phyloP scores from a whole-genome alignment of 1,139 yeast genomes.

The Scheffersomyces segobiensis region DNA sequence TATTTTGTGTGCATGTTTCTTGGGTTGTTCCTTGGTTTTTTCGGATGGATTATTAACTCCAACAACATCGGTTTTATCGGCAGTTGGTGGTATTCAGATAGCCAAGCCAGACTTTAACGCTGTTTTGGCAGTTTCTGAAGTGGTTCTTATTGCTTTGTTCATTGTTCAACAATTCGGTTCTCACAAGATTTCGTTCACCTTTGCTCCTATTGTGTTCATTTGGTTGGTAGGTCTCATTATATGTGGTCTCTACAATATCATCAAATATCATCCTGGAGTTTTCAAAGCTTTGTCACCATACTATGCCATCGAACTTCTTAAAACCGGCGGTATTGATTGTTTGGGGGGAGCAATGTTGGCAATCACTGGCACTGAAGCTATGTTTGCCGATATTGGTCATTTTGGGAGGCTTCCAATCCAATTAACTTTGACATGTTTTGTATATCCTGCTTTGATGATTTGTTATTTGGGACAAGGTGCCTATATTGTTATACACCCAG shows the following conservation, averaged over 20 bases:
- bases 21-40: conserved; percentile 57
- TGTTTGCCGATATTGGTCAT: conserved; percentile 65
- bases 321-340: conserved; percentile 40
- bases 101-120: conserved; percentile 42
- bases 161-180: conserved; percentile 50
- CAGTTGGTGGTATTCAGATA: conserved; percentile 49
- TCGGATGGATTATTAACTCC: conserved; percentile 65
- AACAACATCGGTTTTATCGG: conserved; percentile 59
- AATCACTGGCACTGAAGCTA: conserved; percentile 61
- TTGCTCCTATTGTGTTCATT: conserved; percentile 54
- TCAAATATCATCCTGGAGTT: conserved; percentile 41
- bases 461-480: conserved; percentile 63
- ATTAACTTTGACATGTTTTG: conserved; percentile 42
- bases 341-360: conserved; percentile 55
- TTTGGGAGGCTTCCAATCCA: conserved; percentile 53
- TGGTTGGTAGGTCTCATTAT: conserved; percentile 51
- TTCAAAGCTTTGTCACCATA: conserved; percentile 52
- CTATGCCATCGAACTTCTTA: conserved; percentile 47
- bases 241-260: conserved; percentile 49
- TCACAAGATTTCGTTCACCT: conserved; percentile 37
- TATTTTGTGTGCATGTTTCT: conserved; percentile 43
- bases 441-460: conserved; percentile 53
- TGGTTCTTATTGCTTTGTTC: conserved; percentile 45
- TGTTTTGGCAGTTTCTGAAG: conserved; percentile 52
- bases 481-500: conserved; percentile 43